phyloP scores from a whole-genome alignment of 1,139 yeast species.

The Taiozyma onychis region DNA sequence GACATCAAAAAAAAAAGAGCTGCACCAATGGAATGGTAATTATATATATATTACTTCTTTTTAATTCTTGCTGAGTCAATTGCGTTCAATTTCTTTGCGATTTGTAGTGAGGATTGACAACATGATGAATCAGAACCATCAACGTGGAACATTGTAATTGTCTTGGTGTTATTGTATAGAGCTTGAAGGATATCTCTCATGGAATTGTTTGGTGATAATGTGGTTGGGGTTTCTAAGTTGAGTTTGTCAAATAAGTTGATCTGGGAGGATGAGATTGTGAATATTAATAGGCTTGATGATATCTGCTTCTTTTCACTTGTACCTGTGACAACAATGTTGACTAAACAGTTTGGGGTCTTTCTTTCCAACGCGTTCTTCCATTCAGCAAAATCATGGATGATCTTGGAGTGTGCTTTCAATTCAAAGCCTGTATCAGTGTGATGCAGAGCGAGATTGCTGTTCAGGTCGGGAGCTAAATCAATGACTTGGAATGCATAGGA shows the following conservation, averaged over 20 bases:
- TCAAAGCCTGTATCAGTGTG: background rate
- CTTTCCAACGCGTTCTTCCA: background rate
- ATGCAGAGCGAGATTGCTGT: background rate
- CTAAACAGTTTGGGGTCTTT: background rate
- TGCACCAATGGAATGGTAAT: background rate
- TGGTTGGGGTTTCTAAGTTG: background rate
- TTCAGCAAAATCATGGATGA: background rate
- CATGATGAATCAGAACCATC: background rate
- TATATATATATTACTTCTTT: background rate
- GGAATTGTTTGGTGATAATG: background rate
- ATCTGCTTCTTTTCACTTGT: background rate
- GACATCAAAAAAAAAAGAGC: background rate
- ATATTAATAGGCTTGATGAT: background rate
- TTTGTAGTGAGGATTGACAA: background rate
- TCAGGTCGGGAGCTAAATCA: constrained; percentile 1
- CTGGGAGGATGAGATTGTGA: background rate
- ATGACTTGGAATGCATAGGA: constrained; percentile 10
- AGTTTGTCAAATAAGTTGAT: background rate
- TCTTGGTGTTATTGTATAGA: constrained; percentile 25
- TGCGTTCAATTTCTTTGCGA: constrained; percentile 1
- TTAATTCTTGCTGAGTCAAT: background rate
- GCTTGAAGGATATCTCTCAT: constrained; percentile 8
- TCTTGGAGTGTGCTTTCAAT: background rate
- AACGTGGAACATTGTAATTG: constrained; percentile 23
- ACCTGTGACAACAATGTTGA: background rate